Base-by-base conservation (phyloP, 2,329 filamentous ascomycete species). In the Chrysoporthe puriensis region DNA sequence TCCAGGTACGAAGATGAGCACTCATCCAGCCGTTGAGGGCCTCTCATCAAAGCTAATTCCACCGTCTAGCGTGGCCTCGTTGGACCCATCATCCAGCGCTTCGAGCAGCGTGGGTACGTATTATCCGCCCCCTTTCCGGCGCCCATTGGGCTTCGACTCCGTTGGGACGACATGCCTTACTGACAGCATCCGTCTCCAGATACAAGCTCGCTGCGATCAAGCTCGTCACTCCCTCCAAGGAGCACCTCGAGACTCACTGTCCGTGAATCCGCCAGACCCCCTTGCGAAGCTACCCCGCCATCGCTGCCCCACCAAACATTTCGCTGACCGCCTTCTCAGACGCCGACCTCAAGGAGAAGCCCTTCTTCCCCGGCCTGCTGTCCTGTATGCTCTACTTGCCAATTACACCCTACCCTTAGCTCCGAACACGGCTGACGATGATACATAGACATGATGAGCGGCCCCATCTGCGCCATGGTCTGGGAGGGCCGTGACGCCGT, bases 141-240 rank as follows among this genome's bases (percentile, higher is more conserved):
- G 6, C 3, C 59, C 43, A 54, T 69, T 59, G 46, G 18, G 32
- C 64, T 18, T 56, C 67, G 34, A 2, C 9, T 40, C 56, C 57
- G 64, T 40, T 67, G 63, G 61, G 69, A 57, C 2, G 44, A 43
- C 57, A 16, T 44, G 21, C n/a, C 26, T 43, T 21, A 34, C 65
- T 69, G 42, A 67, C 65, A 72, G 44, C 14, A 43, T 9, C 44
- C 7, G 65, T 59, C 16, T 69, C 73, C 75, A 94, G 94, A 85
- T 98, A 92, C 92, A 98, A 98, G 91, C 94, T 99, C 77, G 94
- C 88, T 77, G 96, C 94, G 83, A 93, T 99, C 88, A 99, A 99
- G 93, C 90, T 99, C 77, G 83, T 91, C 82, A 89, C 90, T 76
- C 93, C 96, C 77, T 85, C 87, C 87, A 91, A 97, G 89, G 93